Conservation (phyloP, 352 stramenopile genomes). For the Globisporangium mamillatum region DNA sequence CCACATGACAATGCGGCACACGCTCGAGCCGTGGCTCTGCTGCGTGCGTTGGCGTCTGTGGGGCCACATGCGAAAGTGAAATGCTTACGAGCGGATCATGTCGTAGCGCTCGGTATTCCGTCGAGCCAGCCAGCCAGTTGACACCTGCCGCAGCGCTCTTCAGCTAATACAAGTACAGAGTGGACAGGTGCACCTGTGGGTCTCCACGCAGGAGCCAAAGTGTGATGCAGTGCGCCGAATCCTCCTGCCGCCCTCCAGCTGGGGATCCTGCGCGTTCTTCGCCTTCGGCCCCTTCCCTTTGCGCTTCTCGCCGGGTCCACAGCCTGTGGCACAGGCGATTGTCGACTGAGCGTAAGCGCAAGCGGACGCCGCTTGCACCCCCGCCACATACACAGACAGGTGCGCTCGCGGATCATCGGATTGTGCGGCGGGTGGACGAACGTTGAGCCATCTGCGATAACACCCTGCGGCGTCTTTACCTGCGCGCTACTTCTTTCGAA, state of each 20-base stretch:
- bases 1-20: conserved; percentile 8
- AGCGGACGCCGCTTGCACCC: not conserved
- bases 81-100: not conserved
- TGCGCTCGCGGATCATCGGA: not conserved
- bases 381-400: not conserved
- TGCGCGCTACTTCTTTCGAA: conserved; percentile 1
- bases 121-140: not conserved
- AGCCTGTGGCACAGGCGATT: not conserved
- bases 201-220: not conserved
- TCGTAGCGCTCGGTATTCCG: not conserved
- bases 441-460: conserved; percentile 10
- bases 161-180: not conserved
- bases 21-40: not conserved
- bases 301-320: not conserved
- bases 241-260: not conserved
- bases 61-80: not conserved
- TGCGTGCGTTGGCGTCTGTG: not conserved
- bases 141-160: not conserved
- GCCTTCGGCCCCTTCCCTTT: not conserved
- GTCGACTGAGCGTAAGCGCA: not conserved
- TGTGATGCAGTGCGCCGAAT: not conserved
- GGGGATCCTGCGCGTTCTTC: conserved; percentile 7
- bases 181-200: not conserved
- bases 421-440: conserved; percentile 5
- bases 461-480: conserved; percentile 5